Evolutionary conservation across 495 filamentous ascomycete genomes (phyloP).

Genomic region (Hypoxylon rickii): DNA sequence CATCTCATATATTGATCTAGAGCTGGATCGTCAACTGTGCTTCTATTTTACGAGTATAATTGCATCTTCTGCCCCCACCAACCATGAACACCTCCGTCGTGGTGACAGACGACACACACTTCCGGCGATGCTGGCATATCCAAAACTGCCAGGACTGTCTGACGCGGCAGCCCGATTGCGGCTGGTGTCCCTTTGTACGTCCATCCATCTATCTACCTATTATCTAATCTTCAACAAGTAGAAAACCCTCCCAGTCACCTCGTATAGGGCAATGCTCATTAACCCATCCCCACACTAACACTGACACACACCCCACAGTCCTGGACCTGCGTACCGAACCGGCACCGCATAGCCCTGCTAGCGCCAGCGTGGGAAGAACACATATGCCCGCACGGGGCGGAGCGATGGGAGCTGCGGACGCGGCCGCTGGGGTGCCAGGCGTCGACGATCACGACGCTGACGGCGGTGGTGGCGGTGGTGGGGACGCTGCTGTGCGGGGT

Average conservation of each 20-base stretch:
- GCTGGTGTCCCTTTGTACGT: conserved; percentile 59
- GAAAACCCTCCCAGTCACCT: no score
- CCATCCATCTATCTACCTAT: no score
- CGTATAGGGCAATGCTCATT: no score
- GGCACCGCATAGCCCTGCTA: conserved; percentile 44
- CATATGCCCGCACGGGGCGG: conserved; percentile 53
- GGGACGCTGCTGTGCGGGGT: conserved; percentile 44
- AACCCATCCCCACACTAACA: no score
- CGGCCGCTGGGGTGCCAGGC: conserved; percentile 53
- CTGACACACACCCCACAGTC: conserved; percentile 43
- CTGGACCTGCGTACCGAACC: conserved; percentile 55
- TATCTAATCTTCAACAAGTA: no score
- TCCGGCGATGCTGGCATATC: conserved; percentile 52
- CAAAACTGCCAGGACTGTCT: conserved; percentile 53
- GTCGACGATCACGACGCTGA: conserved; percentile 56
- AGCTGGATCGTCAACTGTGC: neutral
- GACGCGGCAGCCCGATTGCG: conserved; percentile 40
- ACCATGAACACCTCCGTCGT: conserved; percentile 10
- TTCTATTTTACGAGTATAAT: no score
- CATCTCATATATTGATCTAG: no score
- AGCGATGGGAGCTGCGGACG: conserved; percentile 57
- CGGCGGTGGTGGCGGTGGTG: conserved; percentile 44
- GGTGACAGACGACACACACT: conserved; percentile 37
- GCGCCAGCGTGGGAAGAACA: conserved; percentile 49
- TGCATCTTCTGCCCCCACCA: neutral